Evolutionary conservation across 352 stramenopile genomes (phyloP).

Genomic region (Achlya hypogyna): DNA sequence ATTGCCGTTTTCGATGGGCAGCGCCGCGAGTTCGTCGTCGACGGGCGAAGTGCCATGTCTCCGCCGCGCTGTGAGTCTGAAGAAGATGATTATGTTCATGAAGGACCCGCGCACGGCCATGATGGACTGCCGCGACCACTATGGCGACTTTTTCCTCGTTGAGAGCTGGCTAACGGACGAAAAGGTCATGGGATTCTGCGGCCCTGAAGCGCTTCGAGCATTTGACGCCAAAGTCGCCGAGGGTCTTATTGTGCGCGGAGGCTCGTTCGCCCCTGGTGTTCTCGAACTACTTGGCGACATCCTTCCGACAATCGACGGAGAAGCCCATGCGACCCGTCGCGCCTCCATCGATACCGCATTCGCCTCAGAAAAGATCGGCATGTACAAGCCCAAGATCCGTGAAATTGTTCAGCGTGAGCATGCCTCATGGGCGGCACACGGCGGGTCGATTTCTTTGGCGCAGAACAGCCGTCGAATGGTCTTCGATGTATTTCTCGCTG

Average conservation of each 20-base stretch:
- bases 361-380: not conserved
- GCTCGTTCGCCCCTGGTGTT: not conserved
- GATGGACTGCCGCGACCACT: not conserved
- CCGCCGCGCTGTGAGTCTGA: not conserved
- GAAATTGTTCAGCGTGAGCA: not conserved
- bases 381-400: conserved; percentile 11
- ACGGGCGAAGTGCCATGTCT: not conserved
- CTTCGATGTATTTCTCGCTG: conserved; percentile 8
- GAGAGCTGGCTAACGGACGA: not conserved
- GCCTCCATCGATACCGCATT: not conserved
- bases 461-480: not conserved
- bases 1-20: not conserved
- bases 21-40: not conserved
- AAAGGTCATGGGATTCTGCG: not conserved
- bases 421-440: not conserved
- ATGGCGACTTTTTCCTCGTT: conserved; percentile 4
- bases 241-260: not conserved
- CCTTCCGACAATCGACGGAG: not conserved
- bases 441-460: conserved; percentile 6
- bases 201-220: not conserved
- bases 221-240: not conserved
- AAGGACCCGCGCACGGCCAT: conserved; percentile 10
- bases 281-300: not conserved
- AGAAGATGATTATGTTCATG: conserved; percentile 1
- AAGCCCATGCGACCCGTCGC: not conserved